Evolutionary conservation across 768 basidiomycete genomes (phyloP), one percentile per base, ranked within the genome.

Genomic region (Boletus eberwhitei): DNA sequence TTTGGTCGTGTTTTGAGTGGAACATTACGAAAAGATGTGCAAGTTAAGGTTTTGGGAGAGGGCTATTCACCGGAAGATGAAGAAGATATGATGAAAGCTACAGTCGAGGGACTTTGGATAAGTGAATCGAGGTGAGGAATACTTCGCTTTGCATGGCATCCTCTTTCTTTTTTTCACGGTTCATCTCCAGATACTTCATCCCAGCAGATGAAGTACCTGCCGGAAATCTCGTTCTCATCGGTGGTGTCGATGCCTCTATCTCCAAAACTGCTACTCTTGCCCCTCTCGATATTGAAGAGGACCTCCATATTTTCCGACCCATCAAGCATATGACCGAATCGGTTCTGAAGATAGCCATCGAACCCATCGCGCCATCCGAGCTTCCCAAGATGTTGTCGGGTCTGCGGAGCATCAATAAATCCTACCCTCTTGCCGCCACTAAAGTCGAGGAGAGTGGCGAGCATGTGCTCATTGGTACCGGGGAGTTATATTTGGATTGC

Each of bases 361-460:
- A 99, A 73, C 97, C 97, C 12, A 95, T 99, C 52, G 86, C 90
- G 9, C 97, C 97, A 11, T 98, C 95, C 12, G 97, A 99, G 73
- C 78, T 99, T 34, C 97, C 97, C 17, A 99, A 99, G 71, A 98
- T 99, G 97, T 78, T 99, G 55, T 90, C 97, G 14, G 97, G 97
- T 50, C 73, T 99, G 53, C 88, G 97, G 55, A 97, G 92, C 61
- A 84, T 99, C 74, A 98, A 98, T 77, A 99, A 98, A 71, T 93
- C 92, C 31, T 99, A 98, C 71, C 96, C 97, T 5, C 80, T 99
- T 13, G 84, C 91, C 11, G 80, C 86, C 43, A 98, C 97, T 2
- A 97, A 98, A 70, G 97, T 98, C 24, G 97, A 99, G 71, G 97
- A 99, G 73, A 93, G 90, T 50, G 97, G 97, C 19, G 97, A 99